These are phyloP conservation scores for Sporothrix mexicana DNA, from an alignment of 2,329 filamentous ascomycete species.

Conservation along the genomic window DNA sequence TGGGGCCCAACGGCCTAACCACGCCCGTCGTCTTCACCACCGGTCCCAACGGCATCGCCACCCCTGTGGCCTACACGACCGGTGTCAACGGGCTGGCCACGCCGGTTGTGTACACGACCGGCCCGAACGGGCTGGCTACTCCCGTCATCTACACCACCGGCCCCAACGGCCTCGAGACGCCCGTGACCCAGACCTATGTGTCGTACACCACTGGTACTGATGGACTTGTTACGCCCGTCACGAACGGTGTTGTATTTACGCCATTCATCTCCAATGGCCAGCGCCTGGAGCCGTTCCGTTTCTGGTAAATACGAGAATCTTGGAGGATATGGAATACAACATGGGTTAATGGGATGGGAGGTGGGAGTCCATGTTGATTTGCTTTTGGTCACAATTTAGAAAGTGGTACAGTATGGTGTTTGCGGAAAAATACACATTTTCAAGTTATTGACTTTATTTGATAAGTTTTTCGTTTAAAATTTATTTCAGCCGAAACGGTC, in stretches of 20 bases:
- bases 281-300: slow-evolving; percentile 22
- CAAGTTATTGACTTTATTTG: no score
- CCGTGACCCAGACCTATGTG: slow-evolving; percentile 9
- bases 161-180: slow-evolving; percentile 20
- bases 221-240: slow-evolving; percentile 31
- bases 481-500: no score
- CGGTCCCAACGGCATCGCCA: slow-evolving; percentile 31
- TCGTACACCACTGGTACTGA: slow-evolving; percentile 29
- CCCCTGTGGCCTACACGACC: slow-evolving; percentile 30
- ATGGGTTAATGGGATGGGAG: no score
- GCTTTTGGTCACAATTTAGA: no score
- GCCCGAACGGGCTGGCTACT: slow-evolving; percentile 27
- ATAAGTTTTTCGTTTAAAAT: no score
- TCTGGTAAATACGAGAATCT: background rate
- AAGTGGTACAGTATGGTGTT: no score
- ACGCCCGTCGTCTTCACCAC: slow-evolving; percentile 28
- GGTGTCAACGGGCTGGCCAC: slow-evolving; percentile 31
- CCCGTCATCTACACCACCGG: slow-evolving; percentile 21
- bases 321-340: no score
- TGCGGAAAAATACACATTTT: no score
- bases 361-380: no score
- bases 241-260: slow-evolving; percentile 6
- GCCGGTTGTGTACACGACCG: slow-evolving; percentile 31
- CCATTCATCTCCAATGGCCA: slow-evolving; percentile 19
- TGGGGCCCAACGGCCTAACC: slow-evolving; percentile 25